These are phyloP conservation scores for Sugiyamaella pinicola DNA, from an alignment of 1,139 yeast genomes.

Conservation along the genomic window DNA sequence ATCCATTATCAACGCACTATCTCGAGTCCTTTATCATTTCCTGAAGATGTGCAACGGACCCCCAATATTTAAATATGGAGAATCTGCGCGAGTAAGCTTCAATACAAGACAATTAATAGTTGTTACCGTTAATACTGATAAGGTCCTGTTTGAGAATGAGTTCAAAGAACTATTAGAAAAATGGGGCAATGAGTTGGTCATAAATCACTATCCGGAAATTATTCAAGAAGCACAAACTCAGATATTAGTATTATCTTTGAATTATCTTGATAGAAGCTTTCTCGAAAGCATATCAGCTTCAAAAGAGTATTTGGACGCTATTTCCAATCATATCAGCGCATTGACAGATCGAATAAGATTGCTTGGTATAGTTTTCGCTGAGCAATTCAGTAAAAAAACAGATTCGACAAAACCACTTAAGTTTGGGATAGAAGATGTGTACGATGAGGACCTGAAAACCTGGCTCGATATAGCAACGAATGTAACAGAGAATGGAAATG, in stretches of 20 bases:
- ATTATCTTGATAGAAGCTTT: conserved; percentile 33
- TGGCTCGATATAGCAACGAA: conserved; percentile 1
- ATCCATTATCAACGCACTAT: conserved; percentile 3
- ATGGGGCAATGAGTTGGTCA: conserved; percentile 34
- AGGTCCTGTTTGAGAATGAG: conserved; percentile 12
- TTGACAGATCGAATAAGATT: conserved; percentile 48
- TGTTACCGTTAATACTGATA: conserved; percentile 10
- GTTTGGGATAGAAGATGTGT: conserved; percentile 42
- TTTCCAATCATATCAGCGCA: conserved; percentile 52
- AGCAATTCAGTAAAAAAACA: conserved; percentile 47
- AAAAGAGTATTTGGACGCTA: conserved; percentile 45
- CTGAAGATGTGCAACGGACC: conserved; percentile 18
- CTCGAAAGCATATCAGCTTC: conserved; percentile 38
- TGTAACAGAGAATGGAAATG: background rate
- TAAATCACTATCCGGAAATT: conserved; percentile 31
- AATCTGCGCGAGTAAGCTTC: conserved; percentile 20
- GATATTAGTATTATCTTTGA: conserved; percentile 33
- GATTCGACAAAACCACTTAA: conserved; percentile 41
- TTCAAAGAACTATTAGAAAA: conserved; percentile 27
- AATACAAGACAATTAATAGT: conserved; percentile 23
- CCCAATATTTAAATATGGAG: conserved; percentile 22
- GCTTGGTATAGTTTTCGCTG: conserved; percentile 53
- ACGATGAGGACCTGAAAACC: conserved; percentile 10
- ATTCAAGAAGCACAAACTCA: conserved; percentile 36
- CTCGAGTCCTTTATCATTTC: background rate